Base-by-base conservation (phyloP, 2,329 filamentous ascomycete species). In the Bimuria novae-zelandiae region DNA sequence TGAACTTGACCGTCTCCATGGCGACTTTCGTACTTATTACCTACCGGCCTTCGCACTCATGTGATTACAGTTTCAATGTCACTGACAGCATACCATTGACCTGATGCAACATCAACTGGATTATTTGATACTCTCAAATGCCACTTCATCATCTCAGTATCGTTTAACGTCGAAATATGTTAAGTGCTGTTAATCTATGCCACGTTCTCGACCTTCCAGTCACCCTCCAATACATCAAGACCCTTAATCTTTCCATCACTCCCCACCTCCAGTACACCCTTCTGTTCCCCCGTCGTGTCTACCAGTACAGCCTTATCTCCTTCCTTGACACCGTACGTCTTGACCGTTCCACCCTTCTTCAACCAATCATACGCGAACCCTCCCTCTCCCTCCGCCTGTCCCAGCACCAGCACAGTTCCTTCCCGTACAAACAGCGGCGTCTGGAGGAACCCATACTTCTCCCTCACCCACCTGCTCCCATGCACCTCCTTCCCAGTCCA, bases 391-490 rank as follows among this genome's bases (percentile, higher is more conserved):
- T 75, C 70, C 35, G 63, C 67, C 53, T 71, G 70, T 1, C 74
- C 75, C 23, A 78, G 61, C 3, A 76, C 69, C 49, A 79, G 39
- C 12, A 78, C 62, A 3, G 70, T 73, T 1, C 75, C 72, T 51
- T 75, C 70, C 11, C 74, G 65, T 5, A 77, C 68, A 54, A 75
- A 77, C 17, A 78, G 39, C n/a, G 76, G 76, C 41, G 71, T 59
- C 17, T 72, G 69, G 5, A 70, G 64, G 54, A 76, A 77, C 4
- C 68, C 70, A 57, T 74, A 75, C 51, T 64, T 74, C 59, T 76
- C 71, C 49, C 65, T 77, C 19, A 75, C 60, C 79, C 79, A 81
- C 21, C 69, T 70, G 1, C 77, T 75, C 10, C 79, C 78, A 22
- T 70, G 56, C 14, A 73, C 65, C 25, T 71, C 70, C 53, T 75